Conservation (phyloP, 1,284 basidiomycete species). For the Pseudozyma thailandica region DNA sequence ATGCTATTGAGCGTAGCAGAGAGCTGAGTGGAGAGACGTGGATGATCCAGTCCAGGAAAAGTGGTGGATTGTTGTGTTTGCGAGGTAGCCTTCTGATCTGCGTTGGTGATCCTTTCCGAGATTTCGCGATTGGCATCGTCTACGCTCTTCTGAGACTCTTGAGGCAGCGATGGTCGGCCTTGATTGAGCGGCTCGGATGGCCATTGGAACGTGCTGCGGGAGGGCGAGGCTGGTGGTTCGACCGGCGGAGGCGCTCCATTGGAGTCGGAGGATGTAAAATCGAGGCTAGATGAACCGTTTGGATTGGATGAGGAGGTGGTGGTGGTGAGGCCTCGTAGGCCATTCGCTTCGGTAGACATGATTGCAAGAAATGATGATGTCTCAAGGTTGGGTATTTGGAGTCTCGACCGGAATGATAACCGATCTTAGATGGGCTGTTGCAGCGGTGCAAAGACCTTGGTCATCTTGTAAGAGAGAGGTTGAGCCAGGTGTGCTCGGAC, state of each 20-base stretch:
- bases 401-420: neutral
- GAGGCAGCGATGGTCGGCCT: slow-evolving; percentile 24
- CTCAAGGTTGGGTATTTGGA: too few relatives aligned
- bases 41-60: slow-evolving; percentile 16
- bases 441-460: neutral
- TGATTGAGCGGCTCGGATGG: slow-evolving; percentile 37
- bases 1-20: slow-evolving; percentile 17
- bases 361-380: too few relatives aligned
- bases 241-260: slow-evolving; percentile 2
- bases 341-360: neutral
- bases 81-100: slow-evolving; percentile 22
- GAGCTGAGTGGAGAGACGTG: slow-evolving; percentile 22
- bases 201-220: slow-evolving; percentile 28
- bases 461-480: slow-evolving; percentile 12
- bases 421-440: slow-evolving; percentile 2
- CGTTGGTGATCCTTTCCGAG: slow-evolving; percentile 31
- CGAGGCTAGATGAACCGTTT: slow-evolving; percentile 33
- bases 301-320: slow-evolving; percentile 16
- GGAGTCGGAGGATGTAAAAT: slow-evolving; percentile 38
- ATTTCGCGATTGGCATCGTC: slow-evolving; percentile 38
- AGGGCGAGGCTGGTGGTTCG: slow-evolving; percentile 8
- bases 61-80: neutral
- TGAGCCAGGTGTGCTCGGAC: neutral
- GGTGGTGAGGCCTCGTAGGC: slow-evolving; percentile 3
- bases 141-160: slow-evolving; percentile 36